Evolutionary conservation across 202 grass and related monocot species (phyloP), one percentile per base, ranked within the genome.

Genomic region (Zoysia matrella): DNA sequence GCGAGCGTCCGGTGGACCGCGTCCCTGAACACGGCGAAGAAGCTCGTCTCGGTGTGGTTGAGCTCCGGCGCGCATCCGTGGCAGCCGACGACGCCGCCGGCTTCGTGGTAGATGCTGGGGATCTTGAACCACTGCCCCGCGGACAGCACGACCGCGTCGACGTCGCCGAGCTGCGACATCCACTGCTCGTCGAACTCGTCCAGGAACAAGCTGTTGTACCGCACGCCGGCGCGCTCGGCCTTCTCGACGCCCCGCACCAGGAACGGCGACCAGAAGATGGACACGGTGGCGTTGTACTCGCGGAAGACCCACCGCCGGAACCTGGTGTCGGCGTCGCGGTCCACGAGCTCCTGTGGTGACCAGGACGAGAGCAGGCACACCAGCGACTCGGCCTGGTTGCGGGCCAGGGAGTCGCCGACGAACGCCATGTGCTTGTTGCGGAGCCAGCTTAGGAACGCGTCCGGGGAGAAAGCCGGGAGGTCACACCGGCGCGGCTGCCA

Each of bases 211-310:
- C 76, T 67, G 87, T 95, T 98, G 87, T 95, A 82, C 3, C 64
- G 82, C 51, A 84, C 70, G 22, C 96, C 92, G 0, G 30, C 58
- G 47, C 7, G 75, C 89, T 90, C 90, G 4, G 73, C 63, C 86
- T 98, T 98, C 84, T 98, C 96, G 4, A 57, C 67, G 10, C 82
- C 89, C 36, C 18, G 69, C 0, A 98, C 80, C 2, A 98, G 85
- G 52, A 98, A 88, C 47, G 96, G 91, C n/a, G 91, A 98, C 96
- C 92, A 98, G 87, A 93, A 88, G 85, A 95, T 53, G 67, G 92
- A 93, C 2, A 98, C 83, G 14, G 91, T 91, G 54, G 92, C 87
- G 69, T 98, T 93, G 67, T 85, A 8, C 8, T 80, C 83, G 0
- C 0, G 75, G 80, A 98, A 98, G 65, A 87, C 56, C 92, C 96